Conservation (phyloP, 805 yeast species). For the Saccharomyces jurei region DNA sequence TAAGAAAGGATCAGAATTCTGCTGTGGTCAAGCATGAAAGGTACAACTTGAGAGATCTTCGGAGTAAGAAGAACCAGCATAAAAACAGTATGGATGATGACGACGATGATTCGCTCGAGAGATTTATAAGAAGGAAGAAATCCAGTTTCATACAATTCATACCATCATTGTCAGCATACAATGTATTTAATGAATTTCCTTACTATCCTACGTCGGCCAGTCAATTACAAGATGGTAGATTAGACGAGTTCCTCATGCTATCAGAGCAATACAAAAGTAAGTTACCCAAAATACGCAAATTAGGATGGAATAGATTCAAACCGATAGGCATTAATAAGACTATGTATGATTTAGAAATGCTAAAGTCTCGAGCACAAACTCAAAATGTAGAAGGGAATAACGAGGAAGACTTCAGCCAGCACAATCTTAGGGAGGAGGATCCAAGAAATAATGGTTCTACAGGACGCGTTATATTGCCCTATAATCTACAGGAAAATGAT, state of each 20-base stretch:
- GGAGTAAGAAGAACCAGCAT: not conserved
- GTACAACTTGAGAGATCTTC: not conserved
- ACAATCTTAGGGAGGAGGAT: not conserved
- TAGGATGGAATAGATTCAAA: slow-evolving; percentile 42
- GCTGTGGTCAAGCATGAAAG: not conserved
- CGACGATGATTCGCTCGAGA: not conserved
- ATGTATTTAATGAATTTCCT: slow-evolving; percentile 16
- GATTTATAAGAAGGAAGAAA: slow-evolving; percentile 1
- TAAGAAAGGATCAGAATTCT: not conserved
- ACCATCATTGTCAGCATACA: slow-evolving; percentile 21
- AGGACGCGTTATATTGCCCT: slow-evolving; percentile 6
- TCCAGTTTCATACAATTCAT: not conserved
- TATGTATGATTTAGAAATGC: slow-evolving; percentile 22
- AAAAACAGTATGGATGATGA: not conserved
- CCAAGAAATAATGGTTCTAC: not conserved
- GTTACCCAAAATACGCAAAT: slow-evolving; percentile 29
- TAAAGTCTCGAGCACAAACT: not conserved
- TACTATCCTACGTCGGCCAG: slow-evolving; percentile 6
- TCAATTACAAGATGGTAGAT: slow-evolving; percentile 3
- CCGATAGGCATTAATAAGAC: slow-evolving; percentile 59
- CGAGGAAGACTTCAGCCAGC: slow-evolving; percentile 1
- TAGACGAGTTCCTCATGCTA: slow-evolving; percentile 17
- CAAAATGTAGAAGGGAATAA: slow-evolving; percentile 1
- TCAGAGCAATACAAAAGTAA: slow-evolving; percentile 10
- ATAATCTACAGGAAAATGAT: slow-evolving; percentile 27